These are phyloP conservation scores for Mycena chlorophos DNA, from an alignment of 768 basidiomycete species.

Conservation along the genomic window DNA sequence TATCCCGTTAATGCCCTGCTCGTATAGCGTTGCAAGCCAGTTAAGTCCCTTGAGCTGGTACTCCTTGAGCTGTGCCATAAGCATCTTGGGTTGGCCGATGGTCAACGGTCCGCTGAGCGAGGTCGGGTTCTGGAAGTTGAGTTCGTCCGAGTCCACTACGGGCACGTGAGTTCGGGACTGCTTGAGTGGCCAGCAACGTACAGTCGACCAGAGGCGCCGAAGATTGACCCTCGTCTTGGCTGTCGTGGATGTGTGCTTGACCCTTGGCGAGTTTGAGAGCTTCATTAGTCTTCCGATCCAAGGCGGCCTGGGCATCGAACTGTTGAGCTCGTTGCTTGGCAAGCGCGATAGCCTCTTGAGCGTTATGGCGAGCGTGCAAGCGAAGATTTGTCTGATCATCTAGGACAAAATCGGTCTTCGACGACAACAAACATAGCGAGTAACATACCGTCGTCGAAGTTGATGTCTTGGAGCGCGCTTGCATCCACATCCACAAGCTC, in stretches of 20 bases:
- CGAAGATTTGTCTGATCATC: conserved; percentile 88
- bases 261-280: conserved; percentile 68
- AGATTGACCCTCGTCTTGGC: conserved; percentile 37
- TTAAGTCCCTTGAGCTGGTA: conserved; percentile 98
- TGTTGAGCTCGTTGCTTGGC: conserved; percentile 78
- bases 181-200: conserved; percentile 38
- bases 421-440: neutral
- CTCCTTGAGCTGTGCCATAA: conserved; percentile 96
- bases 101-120: conserved; percentile 81
- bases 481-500: conserved; percentile 57
- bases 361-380: conserved; percentile 82
- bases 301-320: conserved; percentile 82
- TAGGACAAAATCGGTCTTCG: conserved; percentile 29
- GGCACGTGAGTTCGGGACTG: conserved; percentile 5
- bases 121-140: conserved; percentile 99
- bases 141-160: conserved; percentile 90
- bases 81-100: conserved; percentile 90
- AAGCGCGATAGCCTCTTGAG: conserved; percentile 81
- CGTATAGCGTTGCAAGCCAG: conserved; percentile 96
- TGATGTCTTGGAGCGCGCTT: conserved; percentile 63
- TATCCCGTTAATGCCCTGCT: conserved; percentile 99
- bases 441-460: conserved; percentile 85
- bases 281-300: conserved; percentile 80
- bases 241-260: conserved; percentile 47
- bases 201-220: conserved; percentile 65